phyloP scores from a whole-genome alignment of 306 rosid genomes.

The Lithocarpus polystachyus region DNA sequence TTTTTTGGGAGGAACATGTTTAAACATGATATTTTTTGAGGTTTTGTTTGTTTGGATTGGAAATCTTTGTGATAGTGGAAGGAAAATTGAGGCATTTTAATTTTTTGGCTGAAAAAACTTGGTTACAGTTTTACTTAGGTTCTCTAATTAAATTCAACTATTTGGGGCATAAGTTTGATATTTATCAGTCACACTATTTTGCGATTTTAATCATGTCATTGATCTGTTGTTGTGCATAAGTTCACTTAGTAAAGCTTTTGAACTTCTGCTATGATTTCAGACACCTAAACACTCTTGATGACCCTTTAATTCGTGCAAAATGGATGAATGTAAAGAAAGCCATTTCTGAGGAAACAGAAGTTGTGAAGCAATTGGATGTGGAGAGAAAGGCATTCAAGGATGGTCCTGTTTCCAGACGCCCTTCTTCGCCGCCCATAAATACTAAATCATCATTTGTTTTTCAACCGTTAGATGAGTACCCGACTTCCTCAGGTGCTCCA shows the following conservation, averaged over 20 bases:
- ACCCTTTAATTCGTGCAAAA: conserved; percentile 74
- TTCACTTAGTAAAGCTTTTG: not conserved
- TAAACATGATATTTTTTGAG: not conserved
- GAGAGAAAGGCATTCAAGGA: conserved; percentile 82
- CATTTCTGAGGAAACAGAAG: conserved; percentile 77
- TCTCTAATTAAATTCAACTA: no score
- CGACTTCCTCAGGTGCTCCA: conserved; percentile 69
- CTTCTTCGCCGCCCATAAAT: conserved; percentile 74
- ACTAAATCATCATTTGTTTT: conserved; percentile 74
- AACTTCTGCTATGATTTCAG: conserved; percentile 25
- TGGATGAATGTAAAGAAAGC: conserved; percentile 96
- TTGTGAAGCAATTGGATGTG: conserved; percentile 77
- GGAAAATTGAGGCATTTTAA: not conserved
- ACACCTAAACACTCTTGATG: conserved; percentile 73
- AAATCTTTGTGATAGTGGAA: not conserved
- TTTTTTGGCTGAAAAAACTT: no score
- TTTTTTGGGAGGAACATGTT: not conserved
- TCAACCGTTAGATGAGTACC: conserved; percentile 91
- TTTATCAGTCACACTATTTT: not conserved
- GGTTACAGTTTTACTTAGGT: no score
- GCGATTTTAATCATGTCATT: no score
- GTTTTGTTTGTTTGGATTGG: not conserved
- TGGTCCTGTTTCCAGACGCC: conserved; percentile 63
- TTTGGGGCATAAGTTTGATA: not conserved
- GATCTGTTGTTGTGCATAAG: not conserved